Evolutionary conservation across 2,329 filamentous ascomycete species (phyloP).

Genomic region (Cladobotryum protrusum): DNA sequence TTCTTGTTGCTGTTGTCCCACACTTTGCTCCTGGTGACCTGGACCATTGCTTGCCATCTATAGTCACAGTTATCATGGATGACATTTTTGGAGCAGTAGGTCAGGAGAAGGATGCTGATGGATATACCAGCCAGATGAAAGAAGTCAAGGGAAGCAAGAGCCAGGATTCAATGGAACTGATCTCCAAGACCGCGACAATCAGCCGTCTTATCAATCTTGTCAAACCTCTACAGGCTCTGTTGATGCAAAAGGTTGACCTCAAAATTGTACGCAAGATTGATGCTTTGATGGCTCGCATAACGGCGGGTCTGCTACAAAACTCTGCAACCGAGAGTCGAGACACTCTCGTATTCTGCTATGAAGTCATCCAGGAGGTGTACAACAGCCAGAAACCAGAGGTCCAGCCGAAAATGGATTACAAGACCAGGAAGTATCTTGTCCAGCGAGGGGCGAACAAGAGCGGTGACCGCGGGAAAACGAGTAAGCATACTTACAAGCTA

Average conservation of each 20-base stretch:
- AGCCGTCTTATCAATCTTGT: slow-evolving; percentile 68
- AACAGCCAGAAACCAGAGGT: slow-evolving; percentile 49
- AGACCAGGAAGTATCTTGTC: slow-evolving; percentile 68
- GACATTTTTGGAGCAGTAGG: slow-evolving; percentile 91
- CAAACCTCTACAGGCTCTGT: slow-evolving; percentile 67
- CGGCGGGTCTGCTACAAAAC: slow-evolving; percentile 77
- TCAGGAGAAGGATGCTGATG: slow-evolving; percentile 94
- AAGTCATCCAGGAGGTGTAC: slow-evolving; percentile 85
- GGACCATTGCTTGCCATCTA: slow-evolving; percentile 75
- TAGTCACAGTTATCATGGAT: slow-evolving; percentile 87
- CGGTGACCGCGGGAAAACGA: slow-evolving; percentile 63
- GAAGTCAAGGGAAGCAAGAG: slow-evolving; percentile 98
- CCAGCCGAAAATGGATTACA: slow-evolving; percentile 53
- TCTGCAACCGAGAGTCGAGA: slow-evolving; percentile 70
- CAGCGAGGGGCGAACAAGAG: slow-evolving; percentile 73
- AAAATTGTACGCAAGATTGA: slow-evolving; percentile 86
- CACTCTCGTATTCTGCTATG: slow-evolving; percentile 89
- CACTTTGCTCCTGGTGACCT: slow-evolving; percentile 74
- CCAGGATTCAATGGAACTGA: slow-evolving; percentile 91
- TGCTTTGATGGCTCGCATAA: slow-evolving; percentile 75
- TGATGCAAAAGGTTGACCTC: slow-evolving; percentile 78
- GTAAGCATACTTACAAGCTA: slow-evolving; percentile 80
- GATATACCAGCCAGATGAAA: slow-evolving; percentile 92
- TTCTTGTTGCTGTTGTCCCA: slow-evolving; percentile 70
- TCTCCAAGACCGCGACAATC: slow-evolving; percentile 77